phyloP scores from a whole-genome alignment of 495 filamentous ascomycete genomes.

The Cercophora samala region DNA sequence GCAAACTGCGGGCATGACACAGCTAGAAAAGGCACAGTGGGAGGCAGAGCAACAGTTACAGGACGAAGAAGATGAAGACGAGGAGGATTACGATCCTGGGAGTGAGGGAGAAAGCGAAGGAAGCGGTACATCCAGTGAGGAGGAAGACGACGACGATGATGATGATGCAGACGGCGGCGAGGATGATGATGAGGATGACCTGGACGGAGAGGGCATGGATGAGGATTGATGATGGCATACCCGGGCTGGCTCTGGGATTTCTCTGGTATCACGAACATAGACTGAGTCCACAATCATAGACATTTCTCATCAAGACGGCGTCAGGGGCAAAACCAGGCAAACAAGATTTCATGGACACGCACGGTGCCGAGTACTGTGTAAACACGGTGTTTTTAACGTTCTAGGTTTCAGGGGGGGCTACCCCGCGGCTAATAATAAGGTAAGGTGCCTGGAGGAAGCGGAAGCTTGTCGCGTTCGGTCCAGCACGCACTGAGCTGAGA shows the following conservation, averaged over 20 bases:
- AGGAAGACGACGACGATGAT: conserved; percentile 50
- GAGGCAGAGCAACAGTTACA: conserved; percentile 52
- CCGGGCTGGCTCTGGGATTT: neutral
- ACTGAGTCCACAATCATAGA: neutral
- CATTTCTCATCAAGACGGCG: neutral
- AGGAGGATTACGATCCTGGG: conserved; percentile 86
- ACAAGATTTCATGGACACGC: neutral
- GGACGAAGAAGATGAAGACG: conserved; percentile 76
- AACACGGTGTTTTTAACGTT: neutral
- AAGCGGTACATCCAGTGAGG: conserved; percentile 52
- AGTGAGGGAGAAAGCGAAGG: conserved; percentile 72
- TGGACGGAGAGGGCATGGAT: conserved; percentile 14
- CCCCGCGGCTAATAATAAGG: no score
- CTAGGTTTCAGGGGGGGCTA: neutral
- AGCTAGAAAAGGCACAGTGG: conserved; percentile 51
- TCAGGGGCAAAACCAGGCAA: neutral
- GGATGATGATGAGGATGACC: conserved; percentile 35
- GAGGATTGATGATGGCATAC: neutral
- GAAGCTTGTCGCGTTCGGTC: neutral
- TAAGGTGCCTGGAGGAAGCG: no score
- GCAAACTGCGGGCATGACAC: conserved; percentile 56
- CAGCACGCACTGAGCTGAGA: no score
- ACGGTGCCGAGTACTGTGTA: neutral
- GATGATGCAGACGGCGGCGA: conserved; percentile 49
- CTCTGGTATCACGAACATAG: neutral